Evolutionary conservation across 306 rosid species (phyloP), one percentile per base, ranked within the genome.

Genomic region (Castanea mollissima): DNA sequence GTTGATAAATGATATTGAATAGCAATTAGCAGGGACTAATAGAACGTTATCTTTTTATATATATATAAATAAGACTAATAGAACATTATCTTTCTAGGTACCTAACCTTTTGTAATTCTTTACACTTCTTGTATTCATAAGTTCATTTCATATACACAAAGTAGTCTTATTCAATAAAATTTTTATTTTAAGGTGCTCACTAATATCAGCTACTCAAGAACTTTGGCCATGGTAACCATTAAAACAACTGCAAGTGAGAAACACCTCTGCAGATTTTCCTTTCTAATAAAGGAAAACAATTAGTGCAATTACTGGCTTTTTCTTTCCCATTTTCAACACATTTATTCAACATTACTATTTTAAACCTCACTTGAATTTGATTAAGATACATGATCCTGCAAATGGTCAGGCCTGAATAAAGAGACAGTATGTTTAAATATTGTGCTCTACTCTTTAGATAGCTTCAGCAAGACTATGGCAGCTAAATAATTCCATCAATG

Each of bases 221-320:
- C 1, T 4, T 65, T 31, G 2, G 23, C 13, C 13, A 31, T 7
- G 71, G 71, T 6, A 65, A 65, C 46, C 4, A 6, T 44, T 16
- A 15, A 15, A 75, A 32, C 55, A 80, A 73, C 76, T 63, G 55
- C 67, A 9, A 29, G 78, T 3, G 32, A 83, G 75, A 38, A 34
- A 20, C 63, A 35, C 69, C 59, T 73, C 14, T 5, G 2, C 25
- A 32, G 23, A 44, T 31, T 32, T 18, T 32, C 21, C 49, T 18
- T 19, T 65, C 7, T 58, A 25, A 57, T n/a, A 25, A 25, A 25
- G 27, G 27, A 25, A 25, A 25, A 25, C 27, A 25, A 25, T 25
- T 25, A 25, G 27, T 25, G 27, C 27, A 25, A 25, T 25, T 25
- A 25, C 27, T 25, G 27, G 27, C 27, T 25, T 25, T 1, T 25